phyloP scores from a whole-genome alignment of 2,329 filamentous ascomycete species.

The Parastagonospora nodorum region DNA sequence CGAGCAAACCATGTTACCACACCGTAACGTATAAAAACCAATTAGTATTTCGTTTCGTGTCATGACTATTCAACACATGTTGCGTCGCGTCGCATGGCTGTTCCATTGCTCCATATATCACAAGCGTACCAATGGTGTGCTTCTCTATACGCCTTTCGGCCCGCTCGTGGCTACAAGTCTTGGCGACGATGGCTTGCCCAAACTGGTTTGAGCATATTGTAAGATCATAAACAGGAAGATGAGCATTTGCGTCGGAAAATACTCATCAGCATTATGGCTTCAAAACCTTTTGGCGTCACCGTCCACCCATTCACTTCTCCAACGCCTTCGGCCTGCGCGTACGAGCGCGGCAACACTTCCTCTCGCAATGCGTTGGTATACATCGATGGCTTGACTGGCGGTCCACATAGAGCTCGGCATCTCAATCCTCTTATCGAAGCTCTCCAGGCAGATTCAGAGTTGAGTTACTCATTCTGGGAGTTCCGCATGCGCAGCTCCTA shows the following conservation, averaged over 20 bases:
- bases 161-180: not conserved
- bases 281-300: slow-evolving; percentile 5
- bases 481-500: slow-evolving; percentile 27
- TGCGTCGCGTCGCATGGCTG: not conserved
- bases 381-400: slow-evolving; percentile 21
- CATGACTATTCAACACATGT: not conserved
- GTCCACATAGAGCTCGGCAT: slow-evolving; percentile 13
- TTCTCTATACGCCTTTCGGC: not conserved
- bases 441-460: not conserved
- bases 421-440: slow-evolving; percentile 2
- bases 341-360: slow-evolving; percentile 12
- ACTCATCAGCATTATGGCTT: not conserved
- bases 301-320: slow-evolving; percentile 17
- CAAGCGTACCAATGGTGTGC: not conserved
- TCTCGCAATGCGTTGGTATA: slow-evolving; percentile 18
- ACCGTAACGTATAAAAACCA: no score
- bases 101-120: no score
- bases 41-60: not conserved
- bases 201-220: not conserved
- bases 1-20: no score
- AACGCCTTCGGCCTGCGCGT: slow-evolving; percentile 13
- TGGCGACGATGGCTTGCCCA: slow-evolving; percentile 3
- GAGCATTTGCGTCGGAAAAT: not conserved
- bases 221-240: not conserved
- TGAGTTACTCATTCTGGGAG: slow-evolving; percentile 18